phyloP scores from a whole-genome alignment of 2,329 filamentous ascomycete species.

The Trichoderma cornu-damae region DNA sequence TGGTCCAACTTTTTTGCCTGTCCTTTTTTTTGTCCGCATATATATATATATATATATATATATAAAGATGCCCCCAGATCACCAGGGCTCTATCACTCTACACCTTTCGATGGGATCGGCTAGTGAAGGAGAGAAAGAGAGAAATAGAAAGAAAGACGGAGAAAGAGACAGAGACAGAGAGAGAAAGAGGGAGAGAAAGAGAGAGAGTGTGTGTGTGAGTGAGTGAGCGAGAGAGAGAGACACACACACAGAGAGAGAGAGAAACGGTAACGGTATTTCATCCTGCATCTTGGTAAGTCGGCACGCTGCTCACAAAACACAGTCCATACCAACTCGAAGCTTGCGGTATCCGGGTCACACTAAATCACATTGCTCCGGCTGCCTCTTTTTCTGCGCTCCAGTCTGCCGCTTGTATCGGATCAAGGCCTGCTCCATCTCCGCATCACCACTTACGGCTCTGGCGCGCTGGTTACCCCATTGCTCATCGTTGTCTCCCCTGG shows the following conservation, averaged over 20 bases:
- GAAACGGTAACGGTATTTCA: too few relatives aligned
- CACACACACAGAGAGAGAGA: too few relatives aligned
- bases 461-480: neutral
- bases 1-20: neutral
- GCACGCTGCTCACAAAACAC: neutral
- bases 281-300: neutral
- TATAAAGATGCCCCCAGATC: neutral
- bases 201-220: too few relatives aligned
- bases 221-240: too few relatives aligned
- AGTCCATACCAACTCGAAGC: neutral
- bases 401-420: neutral
- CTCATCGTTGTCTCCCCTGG: neutral
- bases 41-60: too few relatives aligned
- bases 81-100: neutral
- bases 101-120: neutral
- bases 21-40: too few relatives aligned
- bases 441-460: neutral
- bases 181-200: too few relatives aligned
- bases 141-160: too few relatives aligned
- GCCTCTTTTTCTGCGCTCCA: neutral
- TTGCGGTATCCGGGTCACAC: neutral
- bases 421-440: neutral
- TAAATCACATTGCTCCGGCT: neutral
- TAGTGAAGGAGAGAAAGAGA: neutral
- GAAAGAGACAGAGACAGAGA: too few relatives aligned